A percentile compares a stretch with the other conserved stretches of the same genome.
phyloP scores from a whole-genome alignment of 139 green algal species.

The Pleodorina starrii region DNA sequence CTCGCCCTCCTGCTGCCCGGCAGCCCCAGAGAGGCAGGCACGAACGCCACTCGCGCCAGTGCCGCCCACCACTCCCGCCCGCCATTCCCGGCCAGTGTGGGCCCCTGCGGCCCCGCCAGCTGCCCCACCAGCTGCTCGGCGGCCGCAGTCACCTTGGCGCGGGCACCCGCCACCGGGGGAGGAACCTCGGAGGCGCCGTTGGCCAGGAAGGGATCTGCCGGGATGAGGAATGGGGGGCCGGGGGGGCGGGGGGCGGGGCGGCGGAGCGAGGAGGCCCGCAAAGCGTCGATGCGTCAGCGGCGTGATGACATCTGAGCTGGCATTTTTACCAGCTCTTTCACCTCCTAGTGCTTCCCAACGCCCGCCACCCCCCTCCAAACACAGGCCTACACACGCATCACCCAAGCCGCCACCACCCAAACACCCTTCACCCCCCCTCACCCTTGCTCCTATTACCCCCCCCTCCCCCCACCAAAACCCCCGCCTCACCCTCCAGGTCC shows the following conservation, averaged over 20 bases:
- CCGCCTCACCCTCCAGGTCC: slow-evolving; percentile 10
- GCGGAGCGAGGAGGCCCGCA: not conserved
- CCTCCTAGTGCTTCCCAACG: too few species aligned
- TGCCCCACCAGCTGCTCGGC: slow-evolving; percentile 37
- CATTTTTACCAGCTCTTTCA: too few species aligned
- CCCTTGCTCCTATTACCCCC: not conserved
- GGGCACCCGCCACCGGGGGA: slow-evolving; percentile 24
- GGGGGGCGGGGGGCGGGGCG: not conserved
- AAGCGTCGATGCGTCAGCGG: not conserved
- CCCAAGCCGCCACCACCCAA: too few species aligned
- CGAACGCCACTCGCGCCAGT: slow-evolving; percentile 56
- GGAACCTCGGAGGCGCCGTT: slow-evolving; percentile 22
- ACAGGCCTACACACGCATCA: not conserved
- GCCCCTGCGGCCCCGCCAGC: not conserved
- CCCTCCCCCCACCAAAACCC: not conserved
- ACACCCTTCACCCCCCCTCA: too few species aligned
- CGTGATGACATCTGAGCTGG: too few species aligned
- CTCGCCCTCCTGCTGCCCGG: slow-evolving; percentile 45
- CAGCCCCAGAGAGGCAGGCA: slow-evolving; percentile 60
- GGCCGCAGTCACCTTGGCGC: not conserved
- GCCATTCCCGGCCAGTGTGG: not conserved
- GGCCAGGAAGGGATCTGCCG: slow-evolving; percentile 49
- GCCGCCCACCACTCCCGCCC: slow-evolving; percentile 46
- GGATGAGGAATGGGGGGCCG: too few species aligned
- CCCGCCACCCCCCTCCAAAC: not conserved